A percentile compares a stretch with the other conserved stretches of the same genome.
phyloP scores from a whole-genome alignment of 257 asterid genomes.

The Rhazya stricta region DNA sequence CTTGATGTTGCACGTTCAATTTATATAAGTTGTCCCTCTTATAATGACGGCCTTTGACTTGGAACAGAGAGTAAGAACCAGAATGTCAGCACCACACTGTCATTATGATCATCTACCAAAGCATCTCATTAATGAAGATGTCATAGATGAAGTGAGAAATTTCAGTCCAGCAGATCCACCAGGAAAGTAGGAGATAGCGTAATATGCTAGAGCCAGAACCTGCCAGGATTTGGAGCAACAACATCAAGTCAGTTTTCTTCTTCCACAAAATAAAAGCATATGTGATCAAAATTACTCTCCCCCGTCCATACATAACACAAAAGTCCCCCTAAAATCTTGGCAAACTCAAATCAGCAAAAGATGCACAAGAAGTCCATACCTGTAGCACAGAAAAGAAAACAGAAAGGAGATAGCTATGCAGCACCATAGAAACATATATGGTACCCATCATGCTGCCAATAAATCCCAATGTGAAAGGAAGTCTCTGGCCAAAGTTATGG shows the following conservation, averaged over 20 bases:
- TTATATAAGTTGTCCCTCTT: neutral
- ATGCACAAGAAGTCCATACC: conserved; percentile 37
- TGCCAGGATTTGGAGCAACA: conserved; percentile 24
- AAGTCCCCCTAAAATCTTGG: neutral
- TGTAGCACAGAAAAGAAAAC: conserved; percentile 78
- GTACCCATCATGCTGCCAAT: conserved; percentile 89
- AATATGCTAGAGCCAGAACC: conserved; percentile 84
- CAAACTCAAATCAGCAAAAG: neutral
- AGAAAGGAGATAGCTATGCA: conserved; percentile 87
- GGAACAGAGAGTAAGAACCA: neutral
- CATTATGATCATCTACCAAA: conserved; percentile 60
- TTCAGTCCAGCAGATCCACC: conserved; percentile 93
- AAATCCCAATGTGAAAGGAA: conserved; percentile 86
- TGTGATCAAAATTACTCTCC: neutral
- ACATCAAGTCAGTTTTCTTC: conserved; percentile 6
- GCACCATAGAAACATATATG: conserved; percentile 88
- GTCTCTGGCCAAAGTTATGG: conserved; percentile 56
- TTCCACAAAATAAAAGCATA: conserved; percentile 1
- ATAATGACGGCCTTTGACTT: neutral
- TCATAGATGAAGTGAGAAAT: conserved; percentile 72
- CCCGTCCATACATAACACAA: neutral
- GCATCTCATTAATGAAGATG: conserved; percentile 59
- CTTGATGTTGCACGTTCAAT: neutral
- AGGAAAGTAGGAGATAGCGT: conserved; percentile 86
- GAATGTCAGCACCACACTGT: neutral